phyloP scores from a whole-genome alignment of 2,329 filamentous ascomycete genomes.

The Pestalotiopsis sp. region DNA sequence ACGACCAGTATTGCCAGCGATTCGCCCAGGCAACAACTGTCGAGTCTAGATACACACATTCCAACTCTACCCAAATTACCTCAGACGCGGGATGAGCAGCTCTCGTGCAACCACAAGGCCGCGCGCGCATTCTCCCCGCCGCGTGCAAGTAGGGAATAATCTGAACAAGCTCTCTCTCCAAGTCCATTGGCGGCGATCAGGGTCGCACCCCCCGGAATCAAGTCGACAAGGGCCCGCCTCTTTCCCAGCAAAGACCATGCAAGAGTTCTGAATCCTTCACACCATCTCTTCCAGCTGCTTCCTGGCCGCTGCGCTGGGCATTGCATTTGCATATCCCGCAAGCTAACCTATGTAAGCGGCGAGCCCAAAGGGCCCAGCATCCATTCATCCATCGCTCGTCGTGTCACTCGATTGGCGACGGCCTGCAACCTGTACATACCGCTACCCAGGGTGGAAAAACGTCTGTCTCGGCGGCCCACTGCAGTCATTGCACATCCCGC shows the following conservation, averaged over 20 bases:
- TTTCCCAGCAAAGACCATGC: background rate
- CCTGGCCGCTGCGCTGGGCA: background rate
- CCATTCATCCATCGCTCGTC: background rate
- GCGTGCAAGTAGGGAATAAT: background rate
- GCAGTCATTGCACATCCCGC: background rate
- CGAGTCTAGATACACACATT: background rate
- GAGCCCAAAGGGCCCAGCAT: background rate
- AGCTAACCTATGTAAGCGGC: background rate
- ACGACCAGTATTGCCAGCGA: background rate
- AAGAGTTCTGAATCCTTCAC: background rate
- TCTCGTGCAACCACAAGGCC: background rate
- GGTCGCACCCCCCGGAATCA: constrained; percentile 2
- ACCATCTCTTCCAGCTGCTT: background rate
- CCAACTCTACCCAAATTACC: no score
- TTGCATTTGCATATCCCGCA: background rate
- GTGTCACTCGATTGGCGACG: background rate
- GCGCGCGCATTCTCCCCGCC: background rate
- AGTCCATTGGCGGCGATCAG: background rate
- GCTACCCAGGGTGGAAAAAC: background rate
- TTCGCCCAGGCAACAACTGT: background rate
- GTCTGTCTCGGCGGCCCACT: background rate
- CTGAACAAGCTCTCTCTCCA: background rate
- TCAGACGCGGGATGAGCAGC: background rate
- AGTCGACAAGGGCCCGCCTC: background rate
- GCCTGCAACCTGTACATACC: background rate